A percentile compares a stretch with the other conserved stretches of the same genome.
phyloP scores from a whole-genome alignment of 306 rosid species.

The Styphnolobium japonicum region DNA sequence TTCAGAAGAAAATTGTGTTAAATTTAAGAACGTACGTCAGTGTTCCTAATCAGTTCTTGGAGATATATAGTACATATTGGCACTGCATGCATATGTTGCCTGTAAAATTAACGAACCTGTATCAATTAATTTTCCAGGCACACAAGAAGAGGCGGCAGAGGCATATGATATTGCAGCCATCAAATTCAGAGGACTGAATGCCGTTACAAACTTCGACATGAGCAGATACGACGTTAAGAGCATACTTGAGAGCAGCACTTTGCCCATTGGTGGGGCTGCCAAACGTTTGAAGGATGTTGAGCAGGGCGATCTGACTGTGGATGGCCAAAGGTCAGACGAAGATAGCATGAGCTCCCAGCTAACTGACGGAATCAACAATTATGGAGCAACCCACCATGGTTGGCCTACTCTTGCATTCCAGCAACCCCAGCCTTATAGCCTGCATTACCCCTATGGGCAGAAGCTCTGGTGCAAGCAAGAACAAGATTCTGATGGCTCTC shows the following conservation, averaged over 20 bases:
- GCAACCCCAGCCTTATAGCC: slow-evolving; percentile 27
- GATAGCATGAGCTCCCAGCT: slow-evolving; percentile 17
- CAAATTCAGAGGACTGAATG: slow-evolving; percentile 83
- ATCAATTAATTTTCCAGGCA: slow-evolving; percentile 37
- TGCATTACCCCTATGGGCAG: slow-evolving; percentile 35
- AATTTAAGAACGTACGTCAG: too few species aligned
- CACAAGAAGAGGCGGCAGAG: slow-evolving; percentile 97
- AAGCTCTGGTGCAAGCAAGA: slow-evolving; percentile 68
- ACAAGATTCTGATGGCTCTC: slow-evolving; percentile 1
- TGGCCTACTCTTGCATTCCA: slow-evolving; percentile 57
- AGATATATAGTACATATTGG: too few species aligned
- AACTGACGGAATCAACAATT: slow-evolving; percentile 20
- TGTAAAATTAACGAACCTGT: too few species aligned
- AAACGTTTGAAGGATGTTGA: slow-evolving; percentile 76
- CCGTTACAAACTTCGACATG: slow-evolving; percentile 98
- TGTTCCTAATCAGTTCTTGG: too few species aligned
- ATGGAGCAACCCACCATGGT: slow-evolving; percentile 9
- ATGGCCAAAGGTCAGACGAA: slow-evolving; percentile 15
- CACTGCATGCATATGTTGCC: not conserved
- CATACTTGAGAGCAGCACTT: slow-evolving; percentile 70
- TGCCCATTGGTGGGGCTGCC: slow-evolving; percentile 79
- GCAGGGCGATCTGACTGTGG: slow-evolving; percentile 29
- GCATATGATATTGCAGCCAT: slow-evolving; percentile 96
- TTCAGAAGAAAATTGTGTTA: too few species aligned
- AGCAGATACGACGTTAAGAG: slow-evolving; percentile 80